These are phyloP conservation scores for Tylopilus orsonianus DNA, from an alignment of 1,284 basidiomycete species.

Conservation along the genomic window DNA sequence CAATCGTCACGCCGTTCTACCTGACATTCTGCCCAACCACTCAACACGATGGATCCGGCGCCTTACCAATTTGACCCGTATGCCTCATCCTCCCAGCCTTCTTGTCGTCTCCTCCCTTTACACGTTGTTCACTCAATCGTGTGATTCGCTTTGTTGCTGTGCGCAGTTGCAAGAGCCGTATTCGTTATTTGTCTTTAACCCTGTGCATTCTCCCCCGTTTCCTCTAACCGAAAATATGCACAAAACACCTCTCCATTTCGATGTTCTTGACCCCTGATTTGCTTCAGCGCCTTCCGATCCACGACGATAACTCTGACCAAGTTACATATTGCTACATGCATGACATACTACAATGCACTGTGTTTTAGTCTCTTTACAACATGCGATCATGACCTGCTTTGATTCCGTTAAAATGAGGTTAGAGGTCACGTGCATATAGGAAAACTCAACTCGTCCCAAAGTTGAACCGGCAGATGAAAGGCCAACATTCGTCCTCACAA, in stretches of 20 bases:
- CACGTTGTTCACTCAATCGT: conserved; percentile 12
- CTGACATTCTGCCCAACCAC: conserved; percentile 1
- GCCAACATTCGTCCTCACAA: conserved; percentile 13
- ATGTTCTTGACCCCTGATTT: conserved; percentile 34
- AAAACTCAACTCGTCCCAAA: not conserved
- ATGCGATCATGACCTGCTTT: conserved; percentile 27
- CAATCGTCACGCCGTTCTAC: not conserved
- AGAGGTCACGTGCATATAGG: conserved; percentile 26
- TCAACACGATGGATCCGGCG: conserved; percentile 18
- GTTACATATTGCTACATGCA: conserved; percentile 31
- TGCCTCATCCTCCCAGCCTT: conserved; percentile 28
- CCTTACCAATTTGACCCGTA: conserved; percentile 20
- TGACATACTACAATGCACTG: conserved; percentile 38
- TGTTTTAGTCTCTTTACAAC: conserved; percentile 33
- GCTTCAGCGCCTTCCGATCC: conserved; percentile 19
- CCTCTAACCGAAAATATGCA: conserved; percentile 28
- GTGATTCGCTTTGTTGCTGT: conserved; percentile 13
- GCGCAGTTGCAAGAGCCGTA: conserved; percentile 18
- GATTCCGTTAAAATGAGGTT: not conserved
- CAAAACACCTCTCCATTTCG: conserved; percentile 20
- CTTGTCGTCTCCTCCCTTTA: conserved; percentile 29
- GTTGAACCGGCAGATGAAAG: conserved; percentile 14
- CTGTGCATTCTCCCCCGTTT: conserved; percentile 25
- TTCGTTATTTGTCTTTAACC: conserved; percentile 27
- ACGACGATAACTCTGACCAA: conserved; percentile 28